Evolutionary conservation across 371 early-diverging fungal genomes (phyloP), one percentile per base, ranked within the genome.

Genomic region (Haplosporangium sp.): DNA sequence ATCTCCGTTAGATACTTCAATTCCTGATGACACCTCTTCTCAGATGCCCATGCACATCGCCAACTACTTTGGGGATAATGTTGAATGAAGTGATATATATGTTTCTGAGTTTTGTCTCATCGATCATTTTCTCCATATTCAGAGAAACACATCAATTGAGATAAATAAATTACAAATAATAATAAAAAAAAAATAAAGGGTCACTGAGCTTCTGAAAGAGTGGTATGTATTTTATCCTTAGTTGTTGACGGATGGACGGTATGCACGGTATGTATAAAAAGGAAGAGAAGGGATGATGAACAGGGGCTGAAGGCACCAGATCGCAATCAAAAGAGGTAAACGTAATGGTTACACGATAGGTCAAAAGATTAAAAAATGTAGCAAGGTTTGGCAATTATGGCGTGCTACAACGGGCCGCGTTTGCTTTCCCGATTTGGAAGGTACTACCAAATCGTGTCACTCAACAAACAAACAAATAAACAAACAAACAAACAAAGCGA

Each of bases 371-470:
- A 40, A 27, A 3, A 53, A 65, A 45, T 59, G 58, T 44, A 57
- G 61, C 65, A 65, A 63, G 58, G 56, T 71, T 71, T 44, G 27
- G 47, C 58, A 38, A 66, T 45, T 50, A 72, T 72, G 72, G 67
- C 72, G 72, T 71, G 72, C 72, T 71, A 62, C 55, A 20, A 17
- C 6, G 34, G 10, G 13, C 42, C 34, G 34, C 17, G 27, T 63
- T 50, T 52, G 67, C 13, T 37, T 47, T 37, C 67, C 59, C 10
- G 17, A 37, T 66, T 66, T 58, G 59, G 58, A 34, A 42, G 9
- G 37, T 35, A 2, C 48, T 11, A 15, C 35, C 11, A 2, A 62
- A 5, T 47, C 47, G 47, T 47, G 13, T 13, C 47, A 47, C 9
- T 47, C 15, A 47, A 47, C 4, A 47, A 4, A 47, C 47, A 47